A percentile compares a stretch with the other conserved stretches of the same genome.
phyloP scores from a whole-genome alignment of 805 yeast genomes.

The Komagataella populi region DNA sequence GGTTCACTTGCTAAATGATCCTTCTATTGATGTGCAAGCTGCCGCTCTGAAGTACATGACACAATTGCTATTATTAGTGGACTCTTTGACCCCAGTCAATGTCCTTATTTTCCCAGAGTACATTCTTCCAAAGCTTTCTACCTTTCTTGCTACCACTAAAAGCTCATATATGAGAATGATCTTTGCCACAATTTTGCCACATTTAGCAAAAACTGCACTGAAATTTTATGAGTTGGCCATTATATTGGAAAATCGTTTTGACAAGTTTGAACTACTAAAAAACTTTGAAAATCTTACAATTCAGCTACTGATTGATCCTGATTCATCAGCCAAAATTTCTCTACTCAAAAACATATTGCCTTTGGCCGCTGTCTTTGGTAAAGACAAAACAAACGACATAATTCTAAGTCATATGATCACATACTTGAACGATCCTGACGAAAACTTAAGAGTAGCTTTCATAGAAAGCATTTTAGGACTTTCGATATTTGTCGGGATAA shows the following conservation, averaged over 20 bases:
- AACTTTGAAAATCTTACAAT: conserved; percentile 57
- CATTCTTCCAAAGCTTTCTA: conserved; percentile 53
- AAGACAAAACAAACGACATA: conserved; percentile 78
- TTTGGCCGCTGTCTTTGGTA: conserved; percentile 70
- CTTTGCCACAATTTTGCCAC: conserved; percentile 63
- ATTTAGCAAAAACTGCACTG: conserved; percentile 51
- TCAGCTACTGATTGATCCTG: conserved; percentile 55
- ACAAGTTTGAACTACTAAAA: conserved; percentile 27
- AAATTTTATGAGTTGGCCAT: conserved; percentile 51
- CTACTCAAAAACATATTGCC: conserved; percentile 62
- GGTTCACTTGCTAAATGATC: conserved; percentile 58
- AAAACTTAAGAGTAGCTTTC: conserved; percentile 55
- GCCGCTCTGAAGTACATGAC: conserved; percentile 53
- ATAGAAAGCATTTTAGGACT: conserved; percentile 60
- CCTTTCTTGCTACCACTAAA: conserved; percentile 15
- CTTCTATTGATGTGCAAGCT: conserved; percentile 49
- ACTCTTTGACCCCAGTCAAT: conserved; percentile 60
- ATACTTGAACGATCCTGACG: conserved; percentile 68
- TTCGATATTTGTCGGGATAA: conserved; percentile 69
- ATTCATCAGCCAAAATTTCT: conserved; percentile 53
- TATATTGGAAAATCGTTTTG: conserved; percentile 23
- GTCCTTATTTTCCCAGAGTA: conserved; percentile 72
- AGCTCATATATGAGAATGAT: conserved; percentile 40
- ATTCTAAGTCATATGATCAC: conserved; percentile 85
- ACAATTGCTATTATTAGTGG: conserved; percentile 51